A percentile compares a stretch with the other conserved stretches of the same genome.
These are phyloP conservation scores for Leptomonas pyrrhocoris DNA, from an alignment of 208 protist species.

Conservation along the genomic window DNA sequence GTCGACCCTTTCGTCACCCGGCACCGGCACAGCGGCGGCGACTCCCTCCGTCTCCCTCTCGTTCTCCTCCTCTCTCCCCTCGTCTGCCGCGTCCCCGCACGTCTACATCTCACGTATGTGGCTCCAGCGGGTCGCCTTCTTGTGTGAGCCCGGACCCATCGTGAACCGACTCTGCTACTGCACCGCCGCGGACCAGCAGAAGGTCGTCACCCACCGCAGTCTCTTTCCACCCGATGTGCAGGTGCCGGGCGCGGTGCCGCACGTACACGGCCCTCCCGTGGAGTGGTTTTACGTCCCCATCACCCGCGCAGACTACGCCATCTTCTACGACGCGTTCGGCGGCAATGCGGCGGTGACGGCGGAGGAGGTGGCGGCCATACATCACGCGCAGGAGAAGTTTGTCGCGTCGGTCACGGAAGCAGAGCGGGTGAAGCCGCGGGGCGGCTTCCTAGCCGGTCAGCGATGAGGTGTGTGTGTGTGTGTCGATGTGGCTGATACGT, in stretches of 20 bases:
- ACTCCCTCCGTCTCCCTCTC: not conserved
- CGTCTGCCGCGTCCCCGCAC: not conserved
- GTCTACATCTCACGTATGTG: constrained; percentile 86
- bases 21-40: not conserved
- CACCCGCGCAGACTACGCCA: constrained; percentile 48
- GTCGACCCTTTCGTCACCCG: not conserved
- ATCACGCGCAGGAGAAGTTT: constrained; percentile 34
- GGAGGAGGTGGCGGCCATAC: constrained; percentile 42
- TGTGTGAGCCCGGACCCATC: constrained; percentile 83
- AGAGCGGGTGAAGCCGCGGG: constrained; percentile 19
- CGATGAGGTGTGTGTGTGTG: not conserved
- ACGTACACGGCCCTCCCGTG: constrained; percentile 64
- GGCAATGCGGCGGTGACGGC: constrained; percentile 61
- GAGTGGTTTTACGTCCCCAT: constrained; percentile 87
- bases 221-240: constrained; percentile 34
- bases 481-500: not conserved
- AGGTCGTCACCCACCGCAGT: constrained; percentile 19
- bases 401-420: constrained; percentile 9
- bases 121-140: constrained; percentile 80
- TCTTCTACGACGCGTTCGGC: constrained; percentile 72
- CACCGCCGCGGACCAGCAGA: constrained; percentile 23
- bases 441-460: not conserved
- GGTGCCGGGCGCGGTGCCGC: constrained; percentile 40
- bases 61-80: not conserved
- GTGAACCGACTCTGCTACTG: constrained; percentile 83